These are phyloP conservation scores for Russula ochroleuca DNA, from an alignment of 768 basidiomycete genomes.

Conservation along the genomic window DNA sequence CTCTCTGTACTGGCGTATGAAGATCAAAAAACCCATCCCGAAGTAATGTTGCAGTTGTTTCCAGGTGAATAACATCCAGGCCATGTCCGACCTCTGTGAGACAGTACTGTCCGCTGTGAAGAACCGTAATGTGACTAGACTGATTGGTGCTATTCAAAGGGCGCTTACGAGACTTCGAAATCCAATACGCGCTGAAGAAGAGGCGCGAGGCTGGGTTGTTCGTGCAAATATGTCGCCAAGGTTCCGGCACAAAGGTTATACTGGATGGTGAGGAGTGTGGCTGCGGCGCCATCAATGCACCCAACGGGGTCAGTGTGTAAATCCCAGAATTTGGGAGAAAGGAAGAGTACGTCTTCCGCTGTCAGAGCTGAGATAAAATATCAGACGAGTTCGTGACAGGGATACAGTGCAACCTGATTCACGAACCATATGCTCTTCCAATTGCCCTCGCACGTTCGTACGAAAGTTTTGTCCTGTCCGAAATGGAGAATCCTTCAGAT, in stretches of 20 bases:
- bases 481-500: not conserved
- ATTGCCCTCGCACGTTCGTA: constrained; percentile 21
- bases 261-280: constrained; percentile 39
- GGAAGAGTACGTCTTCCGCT: constrained; percentile 34
- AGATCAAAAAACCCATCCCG: constrained; percentile 39
- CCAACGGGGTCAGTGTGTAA: constrained; percentile 37
- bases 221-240: constrained; percentile 31
- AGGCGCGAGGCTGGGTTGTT: constrained; percentile 30
- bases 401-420: not conserved
- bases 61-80: constrained; percentile 41
- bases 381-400: not conserved
- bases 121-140: not conserved
- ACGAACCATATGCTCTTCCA: constrained; percentile 26
- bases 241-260: constrained; percentile 40
- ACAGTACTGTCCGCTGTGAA: constrained; percentile 38
- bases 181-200: constrained; percentile 34
- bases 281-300: constrained; percentile 34
- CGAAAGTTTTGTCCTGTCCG: constrained; percentile 13
- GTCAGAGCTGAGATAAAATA: constrained; percentile 31
- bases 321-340: constrained; percentile 39
- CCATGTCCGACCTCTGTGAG: constrained; percentile 48
- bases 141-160: constrained; percentile 6
- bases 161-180: constrained; percentile 34
- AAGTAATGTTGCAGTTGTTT: constrained; percentile 42
- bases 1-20: constrained; percentile 36